These are phyloP conservation scores for Neurospora terricola DNA, from an alignment of 495 filamentous ascomycete genomes.

Conservation along the genomic window DNA sequence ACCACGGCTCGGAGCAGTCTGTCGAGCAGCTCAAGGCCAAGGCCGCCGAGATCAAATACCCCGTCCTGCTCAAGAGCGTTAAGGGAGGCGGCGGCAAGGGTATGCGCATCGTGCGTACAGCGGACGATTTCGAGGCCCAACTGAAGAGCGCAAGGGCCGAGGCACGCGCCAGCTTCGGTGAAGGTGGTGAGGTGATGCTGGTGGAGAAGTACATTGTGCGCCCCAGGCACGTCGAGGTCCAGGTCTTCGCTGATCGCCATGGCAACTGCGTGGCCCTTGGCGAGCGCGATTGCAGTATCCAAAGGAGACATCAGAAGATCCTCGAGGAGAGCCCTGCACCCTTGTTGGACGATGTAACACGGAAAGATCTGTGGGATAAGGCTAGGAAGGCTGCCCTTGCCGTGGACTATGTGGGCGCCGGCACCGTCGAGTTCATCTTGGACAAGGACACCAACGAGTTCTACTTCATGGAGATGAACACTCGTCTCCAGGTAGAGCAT, in stretches of 20 bases:
- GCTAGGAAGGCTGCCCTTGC: conserved; percentile 80
- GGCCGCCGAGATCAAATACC: conserved; percentile 76
- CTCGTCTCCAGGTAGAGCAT: conserved; percentile 91
- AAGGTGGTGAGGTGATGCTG: conserved; percentile 75
- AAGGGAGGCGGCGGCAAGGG: conserved; percentile 96
- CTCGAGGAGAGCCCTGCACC: conserved; percentile 94
- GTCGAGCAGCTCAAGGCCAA: conserved; percentile 57
- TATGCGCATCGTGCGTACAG: conserved; percentile 83
- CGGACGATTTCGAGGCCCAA: conserved; percentile 70
- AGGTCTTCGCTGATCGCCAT: conserved; percentile 88
- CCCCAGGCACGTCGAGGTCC: conserved; percentile 93
- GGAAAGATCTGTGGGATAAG: conserved; percentile 90
- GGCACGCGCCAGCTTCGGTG: conserved; percentile 83
- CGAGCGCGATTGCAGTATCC: conserved; percentile 80
- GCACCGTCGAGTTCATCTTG: conserved; percentile 97
- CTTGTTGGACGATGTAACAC: conserved; percentile 62
- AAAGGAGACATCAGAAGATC: conserved; percentile 91
- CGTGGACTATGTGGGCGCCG: conserved; percentile 90
- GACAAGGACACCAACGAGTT: conserved; percentile 90
- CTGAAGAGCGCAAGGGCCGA: conserved; percentile 83
- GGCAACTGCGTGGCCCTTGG: conserved; percentile 78
- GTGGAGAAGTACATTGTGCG: conserved; percentile 95
- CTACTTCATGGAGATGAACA: conserved; percentile 99
- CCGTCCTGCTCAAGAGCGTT: conserved; percentile 92
- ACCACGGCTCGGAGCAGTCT: conserved; percentile 82